A percentile compares a stretch with the other conserved stretches of the same genome.
phyloP scores from a whole-genome alignment of 768 basidiomycete genomes.

The Hericium coralloides region DNA sequence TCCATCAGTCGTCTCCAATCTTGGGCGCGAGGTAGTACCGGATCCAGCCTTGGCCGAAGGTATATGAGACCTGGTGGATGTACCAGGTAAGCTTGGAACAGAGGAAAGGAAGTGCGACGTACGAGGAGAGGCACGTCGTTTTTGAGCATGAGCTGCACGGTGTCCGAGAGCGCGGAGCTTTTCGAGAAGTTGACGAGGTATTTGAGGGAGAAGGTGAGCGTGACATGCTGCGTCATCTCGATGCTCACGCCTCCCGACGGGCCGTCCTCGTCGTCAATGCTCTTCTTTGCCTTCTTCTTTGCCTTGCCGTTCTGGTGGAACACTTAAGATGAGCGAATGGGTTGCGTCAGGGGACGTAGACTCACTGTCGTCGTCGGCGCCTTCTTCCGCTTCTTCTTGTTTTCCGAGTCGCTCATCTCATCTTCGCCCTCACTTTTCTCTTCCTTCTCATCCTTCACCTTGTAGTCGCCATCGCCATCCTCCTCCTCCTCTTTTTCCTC shows the following conservation, averaged over 20 bases:
- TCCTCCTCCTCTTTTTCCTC: slow-evolving; percentile 38
- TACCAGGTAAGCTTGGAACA: not conserved
- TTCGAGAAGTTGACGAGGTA: slow-evolving; percentile 97
- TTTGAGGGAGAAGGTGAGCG: slow-evolving; percentile 91
- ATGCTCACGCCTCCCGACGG: slow-evolving; percentile 55
- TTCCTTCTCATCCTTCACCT: slow-evolving; percentile 19
- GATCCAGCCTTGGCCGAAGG: slow-evolving; percentile 82
- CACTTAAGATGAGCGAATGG: not conserved
- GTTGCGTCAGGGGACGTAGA: not conserved
- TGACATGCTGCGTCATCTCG: slow-evolving; percentile 85
- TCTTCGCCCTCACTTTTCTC: slow-evolving; percentile 25
- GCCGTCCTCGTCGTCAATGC: slow-evolving; percentile 43
- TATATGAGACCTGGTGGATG: slow-evolving; percentile 66
- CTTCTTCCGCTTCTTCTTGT: slow-evolving; percentile 61
- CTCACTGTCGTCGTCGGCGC: slow-evolving; percentile 35
- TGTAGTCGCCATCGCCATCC: slow-evolving; percentile 29
- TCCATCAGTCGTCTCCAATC: slow-evolving; percentile 67
- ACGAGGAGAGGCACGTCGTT: slow-evolving; percentile 88
- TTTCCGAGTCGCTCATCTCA: slow-evolving; percentile 28
- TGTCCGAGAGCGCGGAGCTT: slow-evolving; percentile 62
- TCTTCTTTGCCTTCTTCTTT: slow-evolving; percentile 37
- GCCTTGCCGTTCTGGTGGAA: slow-evolving; percentile 25
- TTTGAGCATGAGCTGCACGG: slow-evolving; percentile 81
- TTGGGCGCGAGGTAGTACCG: slow-evolving; percentile 96
- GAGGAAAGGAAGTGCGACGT: slow-evolving; percentile 18